phyloP scores from a whole-genome alignment of 2,329 filamentous ascomycete genomes.

The Rhinocladiella similis region DNA sequence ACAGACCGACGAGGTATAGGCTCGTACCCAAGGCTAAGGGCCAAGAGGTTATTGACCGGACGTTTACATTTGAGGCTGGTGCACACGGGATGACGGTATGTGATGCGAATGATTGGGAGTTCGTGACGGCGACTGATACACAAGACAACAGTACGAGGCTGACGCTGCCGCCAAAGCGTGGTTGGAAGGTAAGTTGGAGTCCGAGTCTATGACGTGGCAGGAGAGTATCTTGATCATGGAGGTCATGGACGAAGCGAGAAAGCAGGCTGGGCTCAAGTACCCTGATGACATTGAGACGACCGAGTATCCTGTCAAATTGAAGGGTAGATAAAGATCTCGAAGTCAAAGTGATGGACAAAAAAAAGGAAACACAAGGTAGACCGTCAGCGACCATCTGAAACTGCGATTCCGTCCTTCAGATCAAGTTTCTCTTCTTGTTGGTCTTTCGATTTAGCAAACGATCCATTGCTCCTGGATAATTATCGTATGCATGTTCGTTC shows the following conservation, averaged over 20 bases:
- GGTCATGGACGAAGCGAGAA: constrained; percentile 70
- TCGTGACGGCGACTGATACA: background rate
- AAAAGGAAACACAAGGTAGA: background rate
- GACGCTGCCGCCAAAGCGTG: constrained; percentile 24
- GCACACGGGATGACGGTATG: constrained; percentile 26
- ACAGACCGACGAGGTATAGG: constrained; percentile 58
- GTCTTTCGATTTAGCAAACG: too few species aligned
- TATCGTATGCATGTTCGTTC: too few species aligned
- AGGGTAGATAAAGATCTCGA: background rate
- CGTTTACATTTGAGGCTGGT: constrained; percentile 22
- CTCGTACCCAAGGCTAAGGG: constrained; percentile 68
- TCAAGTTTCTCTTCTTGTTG: too few species aligned
- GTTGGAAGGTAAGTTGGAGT: constrained; percentile 68
- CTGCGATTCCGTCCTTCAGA: too few species aligned
- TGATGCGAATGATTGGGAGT: background rate
- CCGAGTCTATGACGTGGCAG: constrained; percentile 74
- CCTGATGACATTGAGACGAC: constrained; percentile 66
- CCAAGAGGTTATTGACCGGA: constrained; percentile 30
- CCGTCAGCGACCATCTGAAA: background rate
- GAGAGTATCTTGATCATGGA: constrained; percentile 89
- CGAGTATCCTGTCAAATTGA: constrained; percentile 48
- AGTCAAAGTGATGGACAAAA: background rate
- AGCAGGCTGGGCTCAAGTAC: constrained; percentile 63
- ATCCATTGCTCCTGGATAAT: too few species aligned
- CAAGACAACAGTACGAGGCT: constrained; percentile 21